These are phyloP conservation scores for Magnolia sinica DNA, from an alignment of 164 flowering plant species.

Conservation along the genomic window DNA sequence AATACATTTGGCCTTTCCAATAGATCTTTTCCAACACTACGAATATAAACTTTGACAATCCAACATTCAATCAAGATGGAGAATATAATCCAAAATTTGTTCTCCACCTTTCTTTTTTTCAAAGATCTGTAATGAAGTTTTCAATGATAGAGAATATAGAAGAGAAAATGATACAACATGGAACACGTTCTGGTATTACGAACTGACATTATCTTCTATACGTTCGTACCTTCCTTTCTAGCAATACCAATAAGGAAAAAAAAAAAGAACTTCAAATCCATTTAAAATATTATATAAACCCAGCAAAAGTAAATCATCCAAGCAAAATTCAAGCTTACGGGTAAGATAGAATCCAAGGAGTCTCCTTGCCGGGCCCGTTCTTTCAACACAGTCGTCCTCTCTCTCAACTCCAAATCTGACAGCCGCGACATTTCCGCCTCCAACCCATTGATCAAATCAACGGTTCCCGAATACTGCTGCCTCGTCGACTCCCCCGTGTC, in stretches of 20 bases:
- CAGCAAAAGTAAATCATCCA: background rate
- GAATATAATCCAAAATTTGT: too few relatives aligned
- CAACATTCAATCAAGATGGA: too few relatives aligned
- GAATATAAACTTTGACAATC: too few relatives aligned
- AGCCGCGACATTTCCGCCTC: constrained; percentile 52
- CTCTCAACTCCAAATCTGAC: constrained; percentile 71
- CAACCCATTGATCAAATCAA: constrained; percentile 49
- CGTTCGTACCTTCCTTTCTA: background rate
- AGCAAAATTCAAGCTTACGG: constrained; percentile 42
- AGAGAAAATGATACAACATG: too few relatives aligned
- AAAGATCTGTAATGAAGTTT: too few relatives aligned
- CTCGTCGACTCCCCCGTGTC: constrained; percentile 84
- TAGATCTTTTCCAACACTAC: too few relatives aligned
- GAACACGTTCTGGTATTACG: too few relatives aligned
- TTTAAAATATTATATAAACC: background rate
- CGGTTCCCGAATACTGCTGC: constrained; percentile 56
- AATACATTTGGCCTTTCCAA: too few relatives aligned
- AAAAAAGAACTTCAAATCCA: background rate
- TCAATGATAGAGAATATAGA: too few relatives aligned
- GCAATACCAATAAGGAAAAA: background rate
- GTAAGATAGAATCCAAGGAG: constrained; percentile 77
- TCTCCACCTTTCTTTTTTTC: too few relatives aligned
- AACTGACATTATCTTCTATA: background rate
- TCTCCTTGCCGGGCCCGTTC: constrained; percentile 64
- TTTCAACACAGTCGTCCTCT: constrained; percentile 51